A percentile compares a stretch with the other conserved stretches of the same genome.
These are phyloP conservation scores for Mortierella sp. DNA, from an alignment of 371 early-diverging fungal genomes.

Conservation along the genomic window DNA sequence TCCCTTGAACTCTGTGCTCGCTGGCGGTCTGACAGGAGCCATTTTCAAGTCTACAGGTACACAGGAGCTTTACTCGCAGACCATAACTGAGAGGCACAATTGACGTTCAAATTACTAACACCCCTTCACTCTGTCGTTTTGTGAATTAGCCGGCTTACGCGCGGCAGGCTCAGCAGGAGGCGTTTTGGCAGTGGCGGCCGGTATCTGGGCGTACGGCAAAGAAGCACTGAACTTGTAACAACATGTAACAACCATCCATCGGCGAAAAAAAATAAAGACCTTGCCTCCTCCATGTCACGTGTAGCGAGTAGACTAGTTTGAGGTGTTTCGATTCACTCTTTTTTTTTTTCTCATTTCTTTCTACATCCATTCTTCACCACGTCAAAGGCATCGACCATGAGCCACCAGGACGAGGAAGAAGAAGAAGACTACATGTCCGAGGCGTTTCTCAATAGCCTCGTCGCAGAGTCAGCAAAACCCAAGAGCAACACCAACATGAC, in stretches of 20 bases:
- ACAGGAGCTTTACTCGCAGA: neutral
- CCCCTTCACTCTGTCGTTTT: neutral
- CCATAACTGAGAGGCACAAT: neutral
- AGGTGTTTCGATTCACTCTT: neutral
- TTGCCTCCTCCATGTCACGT: neutral
- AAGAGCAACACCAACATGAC: slow-evolving; percentile 47
- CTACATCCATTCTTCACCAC: neutral
- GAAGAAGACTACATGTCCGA: slow-evolving; percentile 77
- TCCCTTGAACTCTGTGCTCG: slow-evolving; percentile 75
- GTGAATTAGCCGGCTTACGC: slow-evolving; percentile 59
- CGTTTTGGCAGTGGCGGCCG: slow-evolving; percentile 70
- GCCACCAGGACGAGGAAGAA: slow-evolving; percentile 54
- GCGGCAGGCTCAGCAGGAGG: slow-evolving; percentile 69
- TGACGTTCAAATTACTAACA: neutral
- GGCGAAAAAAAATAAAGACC: neutral
- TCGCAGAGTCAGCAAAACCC: slow-evolving; percentile 42
- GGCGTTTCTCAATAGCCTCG: slow-evolving; percentile 63
- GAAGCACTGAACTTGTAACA: neutral
- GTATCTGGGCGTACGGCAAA: slow-evolving; percentile 51
- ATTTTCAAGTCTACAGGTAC: slow-evolving; percentile 80
- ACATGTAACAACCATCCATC: too few species aligned
- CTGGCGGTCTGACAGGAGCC: slow-evolving; percentile 83
- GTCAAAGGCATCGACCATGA: neutral
- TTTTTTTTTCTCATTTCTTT: neutral
- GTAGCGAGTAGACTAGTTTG: neutral